Evolutionary conservation across 495 filamentous ascomycete species (phyloP).

Genomic region (Xylaria cubensis): DNA sequence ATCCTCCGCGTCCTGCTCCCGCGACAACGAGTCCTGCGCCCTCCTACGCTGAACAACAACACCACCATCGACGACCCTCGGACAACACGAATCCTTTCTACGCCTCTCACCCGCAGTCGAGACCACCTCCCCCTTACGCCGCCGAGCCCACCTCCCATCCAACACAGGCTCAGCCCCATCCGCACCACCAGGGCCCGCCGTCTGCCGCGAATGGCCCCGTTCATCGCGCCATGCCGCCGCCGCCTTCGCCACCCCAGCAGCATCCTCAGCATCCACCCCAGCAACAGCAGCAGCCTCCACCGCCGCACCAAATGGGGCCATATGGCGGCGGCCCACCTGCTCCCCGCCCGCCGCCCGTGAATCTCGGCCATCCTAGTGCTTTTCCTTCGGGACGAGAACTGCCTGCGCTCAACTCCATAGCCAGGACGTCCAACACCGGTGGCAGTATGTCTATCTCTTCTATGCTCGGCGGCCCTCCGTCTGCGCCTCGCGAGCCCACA

Average conservation of each 20-base stretch:
- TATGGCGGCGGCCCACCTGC: constrained; percentile 53
- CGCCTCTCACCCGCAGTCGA: constrained; percentile 42
- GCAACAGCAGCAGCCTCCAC: constrained; percentile 40
- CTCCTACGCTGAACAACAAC: constrained; percentile 47
- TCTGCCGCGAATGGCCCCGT: constrained; percentile 54
- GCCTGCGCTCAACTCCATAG: constrained; percentile 57
- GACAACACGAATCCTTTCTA: constrained; percentile 53
- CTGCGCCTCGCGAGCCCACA: constrained; percentile 55
- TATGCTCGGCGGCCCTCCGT: constrained; percentile 76
- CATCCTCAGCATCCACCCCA: constrained; percentile 29
- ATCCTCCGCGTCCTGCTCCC: constrained; percentile 37
- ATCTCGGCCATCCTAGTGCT: constrained; percentile 57
- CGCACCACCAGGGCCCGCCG: constrained; percentile 61
- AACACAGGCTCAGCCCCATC: constrained; percentile 40
- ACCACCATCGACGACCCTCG: constrained; percentile 56
- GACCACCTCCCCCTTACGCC: constrained; percentile 48
- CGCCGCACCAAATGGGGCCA: constrained; percentile 50
- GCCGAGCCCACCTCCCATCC: constrained; percentile 53
- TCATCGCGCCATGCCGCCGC: constrained; percentile 60
- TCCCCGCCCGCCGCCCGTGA: constrained; percentile 57
- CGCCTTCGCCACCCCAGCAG: constrained; percentile 58
- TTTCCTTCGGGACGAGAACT: constrained; percentile 62
- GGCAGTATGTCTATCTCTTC: constrained; percentile 97
- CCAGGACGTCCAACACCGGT: constrained; percentile 53
- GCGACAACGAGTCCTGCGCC: constrained; percentile 32